A percentile compares a stretch with the other conserved stretches of the same genome.
These are phyloP conservation scores for Aspergillus floridensis DNA, from an alignment of 2,329 filamentous ascomycete genomes.

Conservation along the genomic window DNA sequence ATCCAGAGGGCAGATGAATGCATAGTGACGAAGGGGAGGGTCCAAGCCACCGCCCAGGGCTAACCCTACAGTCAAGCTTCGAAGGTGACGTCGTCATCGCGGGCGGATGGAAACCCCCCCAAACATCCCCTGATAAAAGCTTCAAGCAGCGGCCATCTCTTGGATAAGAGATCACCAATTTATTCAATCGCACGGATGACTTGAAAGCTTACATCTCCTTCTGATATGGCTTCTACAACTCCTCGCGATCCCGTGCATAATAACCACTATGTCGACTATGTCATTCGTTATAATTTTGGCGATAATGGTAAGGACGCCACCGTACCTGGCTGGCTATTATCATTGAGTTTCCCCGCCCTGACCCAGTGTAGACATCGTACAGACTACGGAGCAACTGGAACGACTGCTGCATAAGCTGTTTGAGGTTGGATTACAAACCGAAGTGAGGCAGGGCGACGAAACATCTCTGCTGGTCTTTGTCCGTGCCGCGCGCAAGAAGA, in stretches of 20 bases:
- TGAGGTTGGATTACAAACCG: conserved; percentile 75
- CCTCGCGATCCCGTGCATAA: conserved; percentile 36
- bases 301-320: conserved; percentile 55
- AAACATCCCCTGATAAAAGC: neutral
- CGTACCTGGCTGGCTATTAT: neutral
- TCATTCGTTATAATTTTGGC: conserved; percentile 74
- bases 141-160: neutral
- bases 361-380: conserved; percentile 56
- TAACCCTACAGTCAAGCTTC: conserved; percentile 5
- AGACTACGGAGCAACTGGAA: conserved; percentile 73
- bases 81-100: conserved; percentile 9
- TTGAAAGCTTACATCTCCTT: neutral
- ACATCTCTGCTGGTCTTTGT: conserved; percentile 80
- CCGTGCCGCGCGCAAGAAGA: conserved; percentile 68
- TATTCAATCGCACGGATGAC: neutral
- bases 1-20: neutral
- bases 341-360: conserved; percentile 4
- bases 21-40: neutral
- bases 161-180: neutral
- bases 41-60: conserved; percentile 3
- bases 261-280: conserved; percentile 80
- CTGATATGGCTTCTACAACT: conserved; percentile 29
- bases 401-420: conserved; percentile 75
- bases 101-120: neutral
- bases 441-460: conserved; percentile 77